Percentiles rank a stretch among this genome's conserved stretches.
These are phyloP conservation scores for Pythium folliculosum DNA, from an alignment of 352 stramenopile species.

Conservation along the genomic window DNA sequence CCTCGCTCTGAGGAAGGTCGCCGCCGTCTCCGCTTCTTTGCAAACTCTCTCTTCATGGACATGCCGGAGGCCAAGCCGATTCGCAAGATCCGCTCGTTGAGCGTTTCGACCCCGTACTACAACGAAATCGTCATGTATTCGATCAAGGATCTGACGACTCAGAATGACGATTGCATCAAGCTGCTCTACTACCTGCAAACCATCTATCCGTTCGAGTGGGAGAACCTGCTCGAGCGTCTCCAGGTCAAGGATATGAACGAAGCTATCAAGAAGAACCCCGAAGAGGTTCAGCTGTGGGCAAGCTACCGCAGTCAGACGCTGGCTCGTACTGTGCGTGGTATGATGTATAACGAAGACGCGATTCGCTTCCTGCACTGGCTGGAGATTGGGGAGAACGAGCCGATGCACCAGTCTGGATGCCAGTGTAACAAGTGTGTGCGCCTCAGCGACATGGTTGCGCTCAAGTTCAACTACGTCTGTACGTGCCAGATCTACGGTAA, in stretches of 20 bases:
- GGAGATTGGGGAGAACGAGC: conserved; percentile 86
- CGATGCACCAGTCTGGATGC: conserved; percentile 79
- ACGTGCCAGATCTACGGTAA: conserved; percentile 90
- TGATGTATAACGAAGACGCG: conserved; percentile 90
- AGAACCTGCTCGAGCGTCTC: conserved; percentile 81
- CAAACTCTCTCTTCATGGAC: conserved; percentile 90
- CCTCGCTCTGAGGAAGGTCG: conserved; percentile 83
- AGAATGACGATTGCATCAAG: conserved; percentile 94
- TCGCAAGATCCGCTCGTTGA: conserved; percentile 87
- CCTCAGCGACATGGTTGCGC: conserved; percentile 80
- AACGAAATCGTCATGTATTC: conserved; percentile 91
- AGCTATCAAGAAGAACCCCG: conserved; percentile 77
- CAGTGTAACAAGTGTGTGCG: conserved; percentile 87
- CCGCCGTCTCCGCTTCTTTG: conserved; percentile 85
- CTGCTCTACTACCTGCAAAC: conserved; percentile 95
- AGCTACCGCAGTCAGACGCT: conserved; percentile 87
- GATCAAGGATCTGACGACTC: conserved; percentile 82
- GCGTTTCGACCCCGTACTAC: conserved; percentile 87
- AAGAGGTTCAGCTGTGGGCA: conserved; percentile 86
- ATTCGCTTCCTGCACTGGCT: conserved; percentile 88
- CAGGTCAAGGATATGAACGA: conserved; percentile 83
- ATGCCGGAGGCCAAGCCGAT: conserved; percentile 87
- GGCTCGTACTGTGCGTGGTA: conserved; percentile 77
- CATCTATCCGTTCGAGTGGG: conserved; percentile 87
- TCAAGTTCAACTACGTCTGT: conserved; percentile 91